A percentile compares a stretch with the other conserved stretches of the same genome.
Evolutionary conservation across 345 rosid genomes (phyloP).

Genomic region (Punica granatum): DNA sequence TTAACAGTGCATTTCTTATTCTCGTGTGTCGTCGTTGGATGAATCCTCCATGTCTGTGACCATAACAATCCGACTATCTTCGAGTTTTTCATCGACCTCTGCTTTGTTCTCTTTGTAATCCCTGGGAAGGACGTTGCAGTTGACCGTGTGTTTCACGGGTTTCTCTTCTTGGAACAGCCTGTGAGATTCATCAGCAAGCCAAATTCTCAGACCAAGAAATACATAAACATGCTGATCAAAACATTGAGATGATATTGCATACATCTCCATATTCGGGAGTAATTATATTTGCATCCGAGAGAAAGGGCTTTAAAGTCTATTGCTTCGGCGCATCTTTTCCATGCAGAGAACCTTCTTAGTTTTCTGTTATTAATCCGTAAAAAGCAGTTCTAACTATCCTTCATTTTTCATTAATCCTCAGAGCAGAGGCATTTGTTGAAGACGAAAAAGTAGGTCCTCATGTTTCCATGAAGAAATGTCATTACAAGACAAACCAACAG

Average conservation of each 20-base stretch:
- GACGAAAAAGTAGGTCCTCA: not conserved
- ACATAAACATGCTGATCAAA: not conserved
- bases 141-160: conserved; percentile 78
- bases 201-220: not conserved
- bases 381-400: not conserved
- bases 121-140: conserved; percentile 62
- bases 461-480: not conserved
- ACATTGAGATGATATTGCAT: not conserved
- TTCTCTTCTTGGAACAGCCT: conserved; percentile 91
- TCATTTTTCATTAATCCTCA: no score
- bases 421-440: not conserved
- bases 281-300: no score
- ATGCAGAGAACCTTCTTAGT: not conserved
- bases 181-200: conserved; percentile 17
- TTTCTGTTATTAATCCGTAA: not conserved
- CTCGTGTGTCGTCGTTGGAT: conserved; percentile 18
- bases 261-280: no score
- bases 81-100: conserved; percentile 20
- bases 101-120: conserved; percentile 31
- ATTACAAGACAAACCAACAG: not conserved
- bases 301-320: no score
- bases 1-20: conserved; percentile 6
- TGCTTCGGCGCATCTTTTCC: not conserved
- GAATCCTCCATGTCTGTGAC: conserved; percentile 29
- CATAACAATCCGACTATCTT: conserved; percentile 34